phyloP scores from a whole-genome alignment of 306 rosid genomes.

The Malus domestica region ASM211411v1 NC_041789.1:21635501-21636000 shows the following conservation, averaged over 20 bases:
- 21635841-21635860: constrained; percentile 97
- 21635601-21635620: constrained; percentile 86
- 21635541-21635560: constrained; percentile 67
- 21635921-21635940: constrained; percentile 92
- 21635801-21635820: constrained; percentile 98
- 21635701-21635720: constrained; percentile 81
- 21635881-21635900: constrained; percentile 73
- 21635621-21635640: constrained; percentile 89
- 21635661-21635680: constrained; percentile 64
- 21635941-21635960: constrained; percentile 81
- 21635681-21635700: constrained; percentile 80
- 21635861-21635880: constrained; percentile 97
- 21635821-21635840: constrained; percentile 84
- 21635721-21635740: constrained; percentile 96
- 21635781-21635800: constrained; percentile 79
- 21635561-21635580: constrained; percentile 54
- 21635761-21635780: constrained; percentile 63
- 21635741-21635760: constrained; percentile 91
- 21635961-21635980: constrained; percentile 97
- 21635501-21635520: constrained; percentile 88
- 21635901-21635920: constrained; percentile 98
- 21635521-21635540: constrained; percentile 72
- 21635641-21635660: constrained; percentile 66
- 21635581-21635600: constrained; percentile 84
- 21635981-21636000: constrained; percentile 99